A percentile compares a stretch with the other conserved stretches of the same genome.
phyloP scores from a whole-genome alignment of 805 yeast genomes.

The Myxozyma geophila region DNA sequence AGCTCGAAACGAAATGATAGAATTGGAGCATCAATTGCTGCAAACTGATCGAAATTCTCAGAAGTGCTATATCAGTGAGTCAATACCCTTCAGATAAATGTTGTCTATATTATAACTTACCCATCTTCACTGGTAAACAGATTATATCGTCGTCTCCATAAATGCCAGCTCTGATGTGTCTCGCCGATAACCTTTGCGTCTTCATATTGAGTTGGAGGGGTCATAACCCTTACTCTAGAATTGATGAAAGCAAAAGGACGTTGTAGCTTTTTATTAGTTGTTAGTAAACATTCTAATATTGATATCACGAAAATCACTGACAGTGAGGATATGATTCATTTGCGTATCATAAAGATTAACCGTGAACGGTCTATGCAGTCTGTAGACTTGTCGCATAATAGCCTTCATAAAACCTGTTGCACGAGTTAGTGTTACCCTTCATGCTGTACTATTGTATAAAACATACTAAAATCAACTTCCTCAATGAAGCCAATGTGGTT shows the following conservation, averaged over 20 bases:
- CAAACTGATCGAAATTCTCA: conserved; percentile 69
- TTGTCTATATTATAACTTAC: neutral
- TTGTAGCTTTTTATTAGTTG: conserved; percentile 49
- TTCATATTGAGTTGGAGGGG: conserved; percentile 51
- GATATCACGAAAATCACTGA: conserved; percentile 7
- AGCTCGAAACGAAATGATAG: conserved; percentile 87
- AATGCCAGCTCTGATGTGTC: conserved; percentile 90
- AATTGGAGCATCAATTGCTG: conserved; percentile 84
- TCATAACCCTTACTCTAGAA: conserved; percentile 79
- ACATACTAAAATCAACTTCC: conserved; percentile 72
- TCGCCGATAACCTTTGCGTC: conserved; percentile 70
- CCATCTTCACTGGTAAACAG: conserved; percentile 54
- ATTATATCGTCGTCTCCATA: conserved; percentile 89
- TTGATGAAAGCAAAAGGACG: conserved; percentile 89
- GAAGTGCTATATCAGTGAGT: neutral
- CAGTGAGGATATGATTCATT: conserved; percentile 46
- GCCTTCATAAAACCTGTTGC: conserved; percentile 53
- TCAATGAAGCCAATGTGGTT: conserved; percentile 75
- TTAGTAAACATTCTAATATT: neutral
- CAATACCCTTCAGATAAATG: neutral
- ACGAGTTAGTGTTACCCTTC: neutral
- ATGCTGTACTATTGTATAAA: too few relatives aligned
- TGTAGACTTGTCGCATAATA: conserved; percentile 79
- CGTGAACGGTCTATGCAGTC: conserved; percentile 77
- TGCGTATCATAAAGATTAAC: conserved; percentile 46